Evolutionary conservation across 78 protist genomes (phyloP).

Genomic region (Dictyostelium brefeldianum): DNA sequence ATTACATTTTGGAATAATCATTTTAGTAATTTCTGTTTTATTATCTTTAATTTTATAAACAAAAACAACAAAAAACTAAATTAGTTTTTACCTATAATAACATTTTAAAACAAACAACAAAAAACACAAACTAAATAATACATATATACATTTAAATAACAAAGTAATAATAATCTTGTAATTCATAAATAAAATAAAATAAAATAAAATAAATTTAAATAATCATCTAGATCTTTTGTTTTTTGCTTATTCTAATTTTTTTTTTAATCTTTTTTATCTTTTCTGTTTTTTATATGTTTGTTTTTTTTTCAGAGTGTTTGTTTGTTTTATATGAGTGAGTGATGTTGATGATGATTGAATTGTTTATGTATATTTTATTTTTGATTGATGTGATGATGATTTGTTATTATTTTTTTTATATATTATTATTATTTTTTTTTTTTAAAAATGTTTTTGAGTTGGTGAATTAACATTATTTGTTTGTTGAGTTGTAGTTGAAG

Average conservation of each 20-base stretch:
- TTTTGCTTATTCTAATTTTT: too few relatives aligned
- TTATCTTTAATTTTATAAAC: neutral
- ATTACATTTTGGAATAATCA: neutral
- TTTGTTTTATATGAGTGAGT: too few relatives aligned
- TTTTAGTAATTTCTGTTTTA: neutral
- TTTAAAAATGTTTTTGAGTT: slow-evolving; percentile 13
- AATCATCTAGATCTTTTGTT: neutral
- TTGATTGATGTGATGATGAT: too few relatives aligned
- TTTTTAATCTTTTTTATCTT: too few relatives aligned
- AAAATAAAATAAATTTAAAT: neutral
- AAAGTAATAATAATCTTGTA: neutral
- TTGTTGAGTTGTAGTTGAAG: neutral
- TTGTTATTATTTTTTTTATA: neutral
- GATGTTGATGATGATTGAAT: too few relatives aligned
- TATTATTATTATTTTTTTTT: neutral
- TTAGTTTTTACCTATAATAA: too few relatives aligned
- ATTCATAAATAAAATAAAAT: neutral
- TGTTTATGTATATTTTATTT: too few relatives aligned
- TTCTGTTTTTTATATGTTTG: too few relatives aligned
- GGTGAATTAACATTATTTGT: neutral
- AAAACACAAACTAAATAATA: neutral
- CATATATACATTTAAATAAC: neutral
- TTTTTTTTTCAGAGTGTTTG: too few relatives aligned
- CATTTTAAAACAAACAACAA: neutral
- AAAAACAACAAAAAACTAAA: neutral